These are phyloP conservation scores for Umbilicaria muhlenbergii DNA, from an alignment of 495 filamentous ascomycete genomes.

Conservation along the genomic window DNA sequence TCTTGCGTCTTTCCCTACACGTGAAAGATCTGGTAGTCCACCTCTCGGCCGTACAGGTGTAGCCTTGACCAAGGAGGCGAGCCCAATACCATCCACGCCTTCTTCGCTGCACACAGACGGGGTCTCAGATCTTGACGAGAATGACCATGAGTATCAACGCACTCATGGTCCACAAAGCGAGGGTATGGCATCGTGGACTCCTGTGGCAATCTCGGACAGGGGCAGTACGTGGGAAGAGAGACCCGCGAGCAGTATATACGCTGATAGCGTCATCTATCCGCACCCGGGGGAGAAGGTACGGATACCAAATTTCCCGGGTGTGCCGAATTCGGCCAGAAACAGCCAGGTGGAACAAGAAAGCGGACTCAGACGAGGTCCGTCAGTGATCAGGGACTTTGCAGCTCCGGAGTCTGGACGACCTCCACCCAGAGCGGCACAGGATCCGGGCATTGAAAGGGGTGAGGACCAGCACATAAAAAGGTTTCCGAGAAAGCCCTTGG, in stretches of 20 bases:
- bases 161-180: slow-evolving; percentile 2
- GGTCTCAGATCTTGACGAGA: slow-evolving; percentile 14
- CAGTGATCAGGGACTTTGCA: too few species aligned
- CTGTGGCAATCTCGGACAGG: slow-evolving; percentile 6
- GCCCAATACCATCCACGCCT: slow-evolving; percentile 7
- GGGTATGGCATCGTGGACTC: slow-evolving; percentile 12
- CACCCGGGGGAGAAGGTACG: slow-evolving; percentile 14
- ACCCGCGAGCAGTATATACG: slow-evolving; percentile 7
- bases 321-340: neutral
- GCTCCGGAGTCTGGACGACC: too few species aligned
- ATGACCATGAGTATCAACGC: slow-evolving; percentile 7
- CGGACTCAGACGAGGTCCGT: too few species aligned
- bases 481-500: too few species aligned
- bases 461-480: too few species aligned
- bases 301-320: slow-evolving; percentile 15
- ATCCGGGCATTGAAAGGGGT: too few species aligned
- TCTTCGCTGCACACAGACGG: slow-evolving; percentile 1
- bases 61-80: slow-evolving; percentile 1
- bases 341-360: too few species aligned
- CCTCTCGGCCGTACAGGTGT: slow-evolving; percentile 5
- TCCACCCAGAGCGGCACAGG: too few species aligned
- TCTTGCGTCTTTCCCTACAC: neutral
- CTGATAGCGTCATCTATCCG: slow-evolving; percentile 9
- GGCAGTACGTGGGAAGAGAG: slow-evolving; percentile 8
- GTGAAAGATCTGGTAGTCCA: neutral